phyloP scores from a whole-genome alignment of 202 grass and related monocot genomes.

The Musa balbisiana region DNA sequence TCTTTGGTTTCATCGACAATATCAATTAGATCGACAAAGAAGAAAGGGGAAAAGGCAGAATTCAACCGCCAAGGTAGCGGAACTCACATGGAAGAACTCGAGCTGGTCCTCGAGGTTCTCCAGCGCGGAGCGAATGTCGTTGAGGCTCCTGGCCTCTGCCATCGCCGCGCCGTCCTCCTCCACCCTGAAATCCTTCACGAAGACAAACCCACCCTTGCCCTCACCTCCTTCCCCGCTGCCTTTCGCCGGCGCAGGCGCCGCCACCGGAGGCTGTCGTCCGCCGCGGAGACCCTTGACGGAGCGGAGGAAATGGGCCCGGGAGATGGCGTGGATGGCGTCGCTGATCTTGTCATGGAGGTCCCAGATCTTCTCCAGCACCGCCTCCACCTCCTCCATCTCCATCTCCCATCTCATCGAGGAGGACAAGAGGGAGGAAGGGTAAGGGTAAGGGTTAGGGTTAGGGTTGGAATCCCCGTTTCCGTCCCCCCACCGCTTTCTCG shows the following conservation, averaged over 20 bases:
- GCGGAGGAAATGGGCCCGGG: slow-evolving; percentile 51
- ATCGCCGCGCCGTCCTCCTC: slow-evolving; percentile 33
- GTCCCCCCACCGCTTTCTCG: neutral
- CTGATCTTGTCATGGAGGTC: slow-evolving; percentile 78
- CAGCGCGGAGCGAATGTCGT: slow-evolving; percentile 68
- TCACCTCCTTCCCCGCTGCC: slow-evolving; percentile 23
- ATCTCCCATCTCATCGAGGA: slow-evolving; percentile 36
- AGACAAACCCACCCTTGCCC: slow-evolving; percentile 51
- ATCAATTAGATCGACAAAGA: neutral
- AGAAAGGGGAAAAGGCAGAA: neutral
- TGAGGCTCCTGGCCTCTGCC: slow-evolving; percentile 69
- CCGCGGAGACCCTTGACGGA: slow-evolving; percentile 26
- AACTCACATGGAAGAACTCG: slow-evolving; percentile 56
- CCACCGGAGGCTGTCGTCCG: neutral
- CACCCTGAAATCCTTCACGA: slow-evolving; percentile 43
- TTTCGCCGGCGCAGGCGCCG: neutral
- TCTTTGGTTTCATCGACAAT: neutral
- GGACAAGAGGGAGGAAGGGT: neutral
- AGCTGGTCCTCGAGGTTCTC: slow-evolving; percentile 73
- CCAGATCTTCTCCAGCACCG: slow-evolving; percentile 63
- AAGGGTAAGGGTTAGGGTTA: slow-evolving; percentile 8
- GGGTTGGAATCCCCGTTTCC: neutral
- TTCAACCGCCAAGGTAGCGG: neutral
- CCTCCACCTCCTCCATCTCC: slow-evolving; percentile 42
- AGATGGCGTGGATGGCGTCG: slow-evolving; percentile 63